phyloP scores from a whole-genome alignment of 2,329 filamentous ascomycete species.

The Aspergillus sp. region DNA sequence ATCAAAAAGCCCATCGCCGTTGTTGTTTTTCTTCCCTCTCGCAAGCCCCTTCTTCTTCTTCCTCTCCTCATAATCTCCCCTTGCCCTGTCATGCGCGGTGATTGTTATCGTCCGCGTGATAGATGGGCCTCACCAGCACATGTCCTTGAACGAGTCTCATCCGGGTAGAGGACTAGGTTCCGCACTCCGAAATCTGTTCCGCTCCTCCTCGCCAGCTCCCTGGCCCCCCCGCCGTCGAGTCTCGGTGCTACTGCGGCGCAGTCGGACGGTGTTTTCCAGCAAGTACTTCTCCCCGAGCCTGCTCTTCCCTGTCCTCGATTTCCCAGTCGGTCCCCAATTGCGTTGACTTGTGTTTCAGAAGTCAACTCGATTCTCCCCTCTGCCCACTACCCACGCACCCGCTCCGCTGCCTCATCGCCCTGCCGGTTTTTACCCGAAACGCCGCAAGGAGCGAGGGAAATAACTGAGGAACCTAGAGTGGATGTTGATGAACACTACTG shows the following conservation, averaged over 20 bases:
- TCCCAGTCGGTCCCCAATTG: background rate
- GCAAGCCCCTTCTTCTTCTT: slow-evolving; percentile 7
- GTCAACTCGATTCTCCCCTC: slow-evolving; percentile 1
- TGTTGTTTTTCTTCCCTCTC: slow-evolving; percentile 1
- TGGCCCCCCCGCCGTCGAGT: slow-evolving; percentile 30
- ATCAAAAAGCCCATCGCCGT: slow-evolving; percentile 11
- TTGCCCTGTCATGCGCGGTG: slow-evolving; percentile 23
- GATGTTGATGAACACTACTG: background rate
- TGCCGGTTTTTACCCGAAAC: background rate
- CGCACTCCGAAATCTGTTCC: slow-evolving; percentile 34
- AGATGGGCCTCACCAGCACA: slow-evolving; percentile 33
- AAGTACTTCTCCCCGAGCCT: slow-evolving; percentile 27
- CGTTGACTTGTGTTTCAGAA: slow-evolving; percentile 3
- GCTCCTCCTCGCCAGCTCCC: slow-evolving; percentile 26
- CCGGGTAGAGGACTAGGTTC: slow-evolving; percentile 31
- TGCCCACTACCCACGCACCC: background rate
- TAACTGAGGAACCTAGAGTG: background rate
- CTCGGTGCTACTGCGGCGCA: slow-evolving; percentile 35
- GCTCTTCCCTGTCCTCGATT: background rate
- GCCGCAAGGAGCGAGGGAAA: background rate
- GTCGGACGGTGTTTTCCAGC: slow-evolving; percentile 33
- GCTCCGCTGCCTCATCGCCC: background rate
- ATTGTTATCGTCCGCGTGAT: slow-evolving; percentile 15
- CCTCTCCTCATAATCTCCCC: background rate
- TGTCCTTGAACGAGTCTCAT: slow-evolving; percentile 36